Evolutionary conservation across 1,139 yeast species (phyloP).

Genomic region (Arxiozyma telluris): DNA sequence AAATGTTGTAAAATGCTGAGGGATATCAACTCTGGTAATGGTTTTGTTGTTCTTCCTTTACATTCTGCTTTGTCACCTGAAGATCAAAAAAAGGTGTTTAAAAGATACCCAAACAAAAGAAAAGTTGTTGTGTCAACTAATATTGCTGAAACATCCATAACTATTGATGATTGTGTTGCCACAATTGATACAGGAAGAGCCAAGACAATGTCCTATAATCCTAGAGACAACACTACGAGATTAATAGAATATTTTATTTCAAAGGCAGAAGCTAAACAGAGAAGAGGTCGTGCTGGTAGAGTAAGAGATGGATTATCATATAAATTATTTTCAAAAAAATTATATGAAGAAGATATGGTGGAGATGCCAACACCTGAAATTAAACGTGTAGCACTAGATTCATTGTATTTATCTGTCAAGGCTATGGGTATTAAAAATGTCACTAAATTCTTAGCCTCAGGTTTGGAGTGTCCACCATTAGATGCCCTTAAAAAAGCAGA

Average conservation of each 20-base stretch:
- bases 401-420: constrained; percentile 71
- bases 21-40: constrained; percentile 14
- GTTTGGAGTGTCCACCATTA: constrained; percentile 69
- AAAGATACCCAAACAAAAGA: constrained; percentile 46
- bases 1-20: constrained; percentile 38
- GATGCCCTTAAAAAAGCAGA: constrained; percentile 56
- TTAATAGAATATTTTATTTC: constrained; percentile 83
- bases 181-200: constrained; percentile 86
- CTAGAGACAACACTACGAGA: constrained; percentile 57
- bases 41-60: constrained; percentile 51
- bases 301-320: constrained; percentile 74
- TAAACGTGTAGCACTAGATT: constrained; percentile 71
- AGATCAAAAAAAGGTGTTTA: constrained; percentile 75
- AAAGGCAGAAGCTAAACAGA: constrained; percentile 80
- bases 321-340: constrained; percentile 61
- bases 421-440: constrained; percentile 81
- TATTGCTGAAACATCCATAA: constrained; percentile 80
- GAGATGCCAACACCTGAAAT: constrained; percentile 83
- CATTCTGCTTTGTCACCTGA: constrained; percentile 79
- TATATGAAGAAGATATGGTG: constrained; percentile 49
- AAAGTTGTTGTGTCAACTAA: constrained; percentile 88
- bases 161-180: constrained; percentile 89
- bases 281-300: constrained; percentile 99
- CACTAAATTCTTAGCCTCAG: constrained; percentile 55
- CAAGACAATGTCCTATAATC: constrained; percentile 65